Evolutionary conservation across 2,329 filamentous ascomycete genomes (phyloP), one percentile per base, ranked within the genome.

Genomic region (Cercospora brassicicola): DNA sequence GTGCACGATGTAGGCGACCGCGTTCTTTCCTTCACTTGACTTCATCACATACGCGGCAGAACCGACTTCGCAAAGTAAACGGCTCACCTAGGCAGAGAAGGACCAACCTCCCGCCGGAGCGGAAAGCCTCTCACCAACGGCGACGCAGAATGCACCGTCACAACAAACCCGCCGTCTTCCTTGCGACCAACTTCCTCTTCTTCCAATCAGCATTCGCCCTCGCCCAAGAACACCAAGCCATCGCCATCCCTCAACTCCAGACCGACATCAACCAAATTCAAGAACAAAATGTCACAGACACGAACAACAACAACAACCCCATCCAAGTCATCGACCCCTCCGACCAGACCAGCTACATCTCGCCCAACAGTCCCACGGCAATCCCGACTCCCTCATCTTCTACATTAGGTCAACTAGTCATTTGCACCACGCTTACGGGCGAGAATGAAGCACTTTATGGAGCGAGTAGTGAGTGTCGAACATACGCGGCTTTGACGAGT

Each of bases 181-280:
- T 51, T 20, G 45, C 45, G 45, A 51, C 45, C 18, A 51, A 51
- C 20, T 23, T 4, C 45, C 45, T 51, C 45, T 51, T 51, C 20
- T 6, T 51, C 18, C 45, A 51, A 20, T 11, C 45, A 51, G 2
- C 33, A 60, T 3, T 13, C n/a, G 57, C 26, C 23, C 23, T 62
- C 60, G 60, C 60, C 3, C 60, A 62, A 53, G 42, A 62, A 3
- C 20, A 23, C 10, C 42, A 62, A 62, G 45, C 60, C 45, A 53
- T 33, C 10, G 28, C 51, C 23, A 45, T 31, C 4, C 28, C 59
- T 8, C 42, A 53, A 62, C 45, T 51, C 20, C 45, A 42, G 9
- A 42, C 36, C 36, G 36, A 42, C 36, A 42, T 42, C 36, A 42
- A 42, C 36, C 36, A 42, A 42, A 42, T 42, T 15, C 36, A 51